phyloP scores from a whole-genome alignment of 2,329 filamentous ascomycete genomes.

The Neofusicoccum kwambonambiense region DNA sequence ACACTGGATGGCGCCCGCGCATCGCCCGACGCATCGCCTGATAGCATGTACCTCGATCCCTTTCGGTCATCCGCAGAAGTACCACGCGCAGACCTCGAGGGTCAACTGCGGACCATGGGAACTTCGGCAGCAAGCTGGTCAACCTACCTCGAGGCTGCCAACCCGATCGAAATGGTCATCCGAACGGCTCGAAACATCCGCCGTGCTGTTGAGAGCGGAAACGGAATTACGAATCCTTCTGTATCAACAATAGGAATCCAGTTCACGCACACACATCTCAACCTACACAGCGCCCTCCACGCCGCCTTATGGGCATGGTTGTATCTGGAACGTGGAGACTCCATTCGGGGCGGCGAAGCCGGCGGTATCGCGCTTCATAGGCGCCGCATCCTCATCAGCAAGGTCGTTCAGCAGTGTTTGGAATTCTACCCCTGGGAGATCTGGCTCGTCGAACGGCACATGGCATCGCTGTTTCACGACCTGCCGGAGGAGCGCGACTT shows the following conservation, averaged over 20 bases:
- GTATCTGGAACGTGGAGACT: constrained; percentile 36
- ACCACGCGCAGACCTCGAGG: constrained; percentile 56
- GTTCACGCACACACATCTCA: constrained; percentile 24
- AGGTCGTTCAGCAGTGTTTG: constrained; percentile 64
- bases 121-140: constrained; percentile 38
- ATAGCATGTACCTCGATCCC: constrained; percentile 78
- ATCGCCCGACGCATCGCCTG: constrained; percentile 34
- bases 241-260: constrained; percentile 1
- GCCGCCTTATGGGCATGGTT: constrained; percentile 69
- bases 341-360: constrained; percentile 22
- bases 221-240: neutral
- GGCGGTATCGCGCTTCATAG: constrained; percentile 25
- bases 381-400: constrained; percentile 60
- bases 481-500: constrained; percentile 56
- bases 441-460: constrained; percentile 66
- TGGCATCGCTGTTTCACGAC: constrained; percentile 60
- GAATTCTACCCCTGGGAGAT: constrained; percentile 69
- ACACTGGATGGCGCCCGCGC: constrained; percentile 48
- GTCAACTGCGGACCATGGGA: constrained; percentile 57
- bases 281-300: constrained; percentile 65
- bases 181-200: constrained; percentile 80
- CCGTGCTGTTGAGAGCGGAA: constrained; percentile 57
- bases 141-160: constrained; percentile 64
- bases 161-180: constrained; percentile 66
- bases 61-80: constrained; percentile 71